Percentiles rank a stretch among this genome's conserved stretches.
phyloP scores from a whole-genome alignment of 306 rosid species.

The Begonia peltatifolia region DNA sequence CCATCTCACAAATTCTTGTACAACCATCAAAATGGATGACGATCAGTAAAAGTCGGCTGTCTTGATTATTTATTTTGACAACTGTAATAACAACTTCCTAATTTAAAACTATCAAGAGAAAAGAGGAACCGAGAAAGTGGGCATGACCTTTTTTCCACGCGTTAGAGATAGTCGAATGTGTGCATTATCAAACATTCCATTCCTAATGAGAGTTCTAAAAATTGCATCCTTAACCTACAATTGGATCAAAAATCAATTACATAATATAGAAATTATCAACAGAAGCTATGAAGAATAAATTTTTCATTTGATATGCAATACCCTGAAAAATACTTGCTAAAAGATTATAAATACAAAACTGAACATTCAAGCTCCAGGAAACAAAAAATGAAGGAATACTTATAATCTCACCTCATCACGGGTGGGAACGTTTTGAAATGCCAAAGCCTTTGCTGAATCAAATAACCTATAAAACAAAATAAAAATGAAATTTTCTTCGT shows the following conservation, averaged over 20 bases:
- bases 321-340: no score
- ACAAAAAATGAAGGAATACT: conserved; percentile 5
- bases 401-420: conserved; percentile 43
- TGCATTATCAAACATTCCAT: conserved; percentile 71
- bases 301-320: no score
- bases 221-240: conserved; percentile 73
- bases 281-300: no score
- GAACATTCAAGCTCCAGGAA: neutral
- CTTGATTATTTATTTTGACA: no score
- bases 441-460: conserved; percentile 88
- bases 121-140: neutral
- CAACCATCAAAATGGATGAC: no score
- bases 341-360: no score
- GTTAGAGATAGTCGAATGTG: conserved; percentile 75
- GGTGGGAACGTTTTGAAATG: conserved; percentile 59
- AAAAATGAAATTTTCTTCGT: neutral
- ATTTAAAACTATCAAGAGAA: neutral
- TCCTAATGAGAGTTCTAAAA: conserved; percentile 58
- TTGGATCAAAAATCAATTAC: neutral
- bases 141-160: conserved; percentile 57
- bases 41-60: no score
- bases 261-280: no score
- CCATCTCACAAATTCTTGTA: no score
- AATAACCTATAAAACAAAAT: conserved; percentile 37
- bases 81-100: no score